Base-by-base conservation (phyloP, 2,329 filamentous ascomycete genomes). In the Fusarium palustre region DNA sequence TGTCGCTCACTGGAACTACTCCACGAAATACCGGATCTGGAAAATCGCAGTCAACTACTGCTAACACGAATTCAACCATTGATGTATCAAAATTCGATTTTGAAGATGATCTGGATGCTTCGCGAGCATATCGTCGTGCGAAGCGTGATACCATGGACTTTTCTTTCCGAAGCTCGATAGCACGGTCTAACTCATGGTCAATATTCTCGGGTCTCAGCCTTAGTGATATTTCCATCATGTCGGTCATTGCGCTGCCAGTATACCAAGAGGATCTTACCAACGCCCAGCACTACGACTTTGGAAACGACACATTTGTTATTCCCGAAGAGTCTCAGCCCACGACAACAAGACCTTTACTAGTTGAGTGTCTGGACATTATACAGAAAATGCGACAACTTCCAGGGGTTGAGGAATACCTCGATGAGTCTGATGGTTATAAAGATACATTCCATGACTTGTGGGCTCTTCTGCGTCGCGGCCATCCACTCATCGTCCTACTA, bases 381-480 rank as follows among this genome's bases (percentile, higher is more conserved):
- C 31, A 24, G 3, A 36, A 28, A n/a, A 30, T 59, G 3, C 31
- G 42, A 2, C 16, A 30, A 1, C 33, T 55, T 20, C 24, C 55
- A 2, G 24, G 11, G 6, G 43, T 59, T 7, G 3, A 10, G 2
- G 7, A 7, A 8, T 24, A 18, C 3, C 33, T 45, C n/a, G n/a
- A 24, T 6, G 4, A 7, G 3, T 1, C 11, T 7, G 4, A 10
- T 5, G 7, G 4, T 7, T 6, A 5, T 1, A 16, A 11, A 7
- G 38, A 54, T 4, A 8, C 31, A 16, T 53, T 53, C 4, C 11
- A n/a, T 5, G 4, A 4, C 1, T 2, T 54, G 0, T n/a, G 38
- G 38, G 7, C 1, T 15, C n/a, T 24, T 8, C 4, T 58, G 5
- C 6, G 31, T 2, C 15, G 16, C 2, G 28, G 30, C 1, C 16